Conservation (phyloP, 768 basidiomycete genomes). For the Panaeolus cyanescens region DNA sequence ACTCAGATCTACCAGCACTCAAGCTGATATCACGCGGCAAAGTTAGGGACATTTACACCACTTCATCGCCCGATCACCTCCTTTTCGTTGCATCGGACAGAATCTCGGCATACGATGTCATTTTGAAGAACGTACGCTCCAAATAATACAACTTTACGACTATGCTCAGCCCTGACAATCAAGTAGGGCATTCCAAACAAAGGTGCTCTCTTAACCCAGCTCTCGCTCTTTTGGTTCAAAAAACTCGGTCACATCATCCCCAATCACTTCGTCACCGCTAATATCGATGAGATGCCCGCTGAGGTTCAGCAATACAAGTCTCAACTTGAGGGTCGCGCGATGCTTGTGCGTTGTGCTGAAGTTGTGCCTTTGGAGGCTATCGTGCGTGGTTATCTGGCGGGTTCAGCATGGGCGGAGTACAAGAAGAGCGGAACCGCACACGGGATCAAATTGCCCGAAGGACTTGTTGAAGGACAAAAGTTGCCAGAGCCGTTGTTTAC, state of each 20-base stretch:
- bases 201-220: conserved; percentile 83
- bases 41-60: conserved; percentile 92
- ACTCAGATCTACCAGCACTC: conserved; percentile 61
- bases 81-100: conserved; percentile 95
- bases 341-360: conserved; percentile 89
- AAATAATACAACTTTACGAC: not conserved
- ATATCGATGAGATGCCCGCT: conserved; percentile 80
- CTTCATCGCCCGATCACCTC: conserved; percentile 68
- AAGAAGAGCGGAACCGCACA: conserved; percentile 86
- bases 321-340: conserved; percentile 81
- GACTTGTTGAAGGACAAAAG: conserved; percentile 83
- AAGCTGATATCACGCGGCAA: conserved; percentile 86
- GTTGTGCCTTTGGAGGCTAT: conserved; percentile 94
- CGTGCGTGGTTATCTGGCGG: conserved; percentile 95
- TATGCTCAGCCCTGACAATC: conserved; percentile 1
- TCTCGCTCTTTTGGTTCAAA: conserved; percentile 96
- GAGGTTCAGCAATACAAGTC: conserved; percentile 74
- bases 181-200: conserved; percentile 93
- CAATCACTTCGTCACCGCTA: conserved; percentile 84
- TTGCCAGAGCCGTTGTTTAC: conserved; percentile 88
- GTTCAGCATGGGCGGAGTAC: conserved; percentile 96
- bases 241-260: conserved; percentile 79
- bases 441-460: conserved; percentile 73
- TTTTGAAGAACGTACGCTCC: conserved; percentile 82
- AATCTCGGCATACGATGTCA: conserved; percentile 96